Conservation (phyloP, 495 filamentous ascomycete genomes). For the Bryoglossum gracile region DNA sequence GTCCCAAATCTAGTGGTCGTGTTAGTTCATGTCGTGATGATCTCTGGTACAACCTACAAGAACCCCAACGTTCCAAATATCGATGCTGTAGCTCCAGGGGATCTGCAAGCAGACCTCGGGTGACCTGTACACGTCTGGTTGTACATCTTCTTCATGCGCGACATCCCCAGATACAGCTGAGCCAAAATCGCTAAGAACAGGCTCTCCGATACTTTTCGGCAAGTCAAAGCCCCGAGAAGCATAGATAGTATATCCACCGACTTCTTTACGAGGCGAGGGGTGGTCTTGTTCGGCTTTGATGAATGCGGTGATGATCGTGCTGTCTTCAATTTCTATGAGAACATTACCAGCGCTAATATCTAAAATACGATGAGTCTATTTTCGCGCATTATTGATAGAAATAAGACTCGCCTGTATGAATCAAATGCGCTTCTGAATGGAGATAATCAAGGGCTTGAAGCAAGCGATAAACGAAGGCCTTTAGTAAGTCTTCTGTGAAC, state of each 20-base stretch:
- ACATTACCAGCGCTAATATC: slow-evolving; percentile 25
- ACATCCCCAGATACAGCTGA: slow-evolving; percentile 14
- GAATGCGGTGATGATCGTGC: slow-evolving; percentile 8
- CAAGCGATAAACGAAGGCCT: slow-evolving; percentile 4
- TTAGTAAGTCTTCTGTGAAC: slow-evolving; percentile 7
- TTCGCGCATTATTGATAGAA: too few species aligned
- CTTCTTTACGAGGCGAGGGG: slow-evolving; percentile 17
- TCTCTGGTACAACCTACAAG: slow-evolving; percentile 28
- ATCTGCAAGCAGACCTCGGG: slow-evolving; percentile 39
- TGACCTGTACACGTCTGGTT: slow-evolving; percentile 37
- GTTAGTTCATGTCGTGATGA: neutral
- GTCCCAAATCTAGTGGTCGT: slow-evolving; percentile 23
- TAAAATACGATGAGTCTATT: slow-evolving; percentile 2
- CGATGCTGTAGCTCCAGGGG: slow-evolving; percentile 33
- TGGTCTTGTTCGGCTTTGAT: slow-evolving; percentile 12
- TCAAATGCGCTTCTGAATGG: slow-evolving; percentile 12
- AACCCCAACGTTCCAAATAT: slow-evolving; percentile 42
- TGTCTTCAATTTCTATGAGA: slow-evolving; percentile 16
- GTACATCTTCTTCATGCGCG: slow-evolving; percentile 19
- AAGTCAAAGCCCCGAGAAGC: slow-evolving; percentile 6
- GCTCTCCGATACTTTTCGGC: slow-evolving; percentile 1
- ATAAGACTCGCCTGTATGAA: slow-evolving; percentile 19
- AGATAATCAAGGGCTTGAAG: slow-evolving; percentile 17
- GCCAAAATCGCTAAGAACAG: slow-evolving; percentile 21
- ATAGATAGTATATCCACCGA: slow-evolving; percentile 10